A percentile compares a stretch with the other conserved stretches of the same genome.
These are phyloP conservation scores for Entomophthora muscae DNA, from an alignment of 371 early-diverging fungal species.

Conservation along the genomic window DNA sequence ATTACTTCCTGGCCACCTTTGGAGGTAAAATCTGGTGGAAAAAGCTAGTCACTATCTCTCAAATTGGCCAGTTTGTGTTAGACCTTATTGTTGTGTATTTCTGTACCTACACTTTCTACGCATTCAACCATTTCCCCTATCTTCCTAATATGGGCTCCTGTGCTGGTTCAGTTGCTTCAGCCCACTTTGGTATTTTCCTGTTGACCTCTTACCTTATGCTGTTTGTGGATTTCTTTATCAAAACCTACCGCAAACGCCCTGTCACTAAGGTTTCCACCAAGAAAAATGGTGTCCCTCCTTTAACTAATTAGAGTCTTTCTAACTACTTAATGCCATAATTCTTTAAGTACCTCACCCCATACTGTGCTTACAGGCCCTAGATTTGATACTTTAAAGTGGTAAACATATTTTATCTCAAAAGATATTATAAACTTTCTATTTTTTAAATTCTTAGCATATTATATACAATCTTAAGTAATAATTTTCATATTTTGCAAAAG, in stretches of 20 bases:
- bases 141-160: constrained; percentile 58
- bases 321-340: too few species aligned
- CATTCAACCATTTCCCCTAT: constrained; percentile 41
- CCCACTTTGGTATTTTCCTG: constrained; percentile 60
- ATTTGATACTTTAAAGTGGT: too few species aligned
- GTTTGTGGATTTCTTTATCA: constrained; percentile 74
- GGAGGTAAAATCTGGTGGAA: constrained; percentile 84
- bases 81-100: constrained; percentile 52
- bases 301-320: not conserved
- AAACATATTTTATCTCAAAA: too few species aligned
- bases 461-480: too few species aligned
- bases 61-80: constrained; percentile 77
- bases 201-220: constrained; percentile 66
- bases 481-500: too few species aligned
- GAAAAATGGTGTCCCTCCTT: constrained; percentile 5
- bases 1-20: constrained; percentile 74
- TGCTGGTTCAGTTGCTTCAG: constrained; percentile 60
- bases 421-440: too few species aligned
- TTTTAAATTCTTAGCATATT: too few species aligned
- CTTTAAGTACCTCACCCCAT: too few species aligned
- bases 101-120: constrained; percentile 64
- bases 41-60: constrained; percentile 72
- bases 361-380: too few species aligned
- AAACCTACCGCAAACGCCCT: constrained; percentile 49
- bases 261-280: constrained; percentile 14